Evolutionary conservation across 495 filamentous ascomycete genomes (phyloP).

Genomic region (Cairneyella variabilis): DNA sequence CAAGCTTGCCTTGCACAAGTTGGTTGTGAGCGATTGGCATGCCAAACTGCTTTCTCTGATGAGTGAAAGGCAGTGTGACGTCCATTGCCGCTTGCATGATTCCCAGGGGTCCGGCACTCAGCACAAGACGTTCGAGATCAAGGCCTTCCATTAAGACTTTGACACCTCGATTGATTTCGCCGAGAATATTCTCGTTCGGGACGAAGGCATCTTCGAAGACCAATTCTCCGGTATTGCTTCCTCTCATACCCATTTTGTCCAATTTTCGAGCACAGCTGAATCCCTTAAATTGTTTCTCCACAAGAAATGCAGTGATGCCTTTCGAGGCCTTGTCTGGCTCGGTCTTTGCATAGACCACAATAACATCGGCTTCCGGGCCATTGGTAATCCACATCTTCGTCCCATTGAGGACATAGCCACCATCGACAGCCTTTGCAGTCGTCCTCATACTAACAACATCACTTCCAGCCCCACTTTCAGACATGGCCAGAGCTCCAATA

Average conservation of each 20-base stretch:
- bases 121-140: conserved; percentile 88
- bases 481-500: conserved; percentile 93
- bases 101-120: conserved; percentile 83
- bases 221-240: conserved; percentile 93
- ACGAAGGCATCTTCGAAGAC: conserved; percentile 93
- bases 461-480: conserved; percentile 82
- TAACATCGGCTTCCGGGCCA: conserved; percentile 79
- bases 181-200: conserved; percentile 75
- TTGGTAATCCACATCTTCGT: conserved; percentile 99
- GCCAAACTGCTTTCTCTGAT: conserved; percentile 85
- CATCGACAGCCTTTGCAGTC: conserved; percentile 71
- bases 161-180: conserved; percentile 75
- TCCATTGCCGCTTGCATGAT: conserved; percentile 94
- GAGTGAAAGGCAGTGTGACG: conserved; percentile 83
- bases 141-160: conserved; percentile 93
- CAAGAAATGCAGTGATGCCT: conserved; percentile 93
- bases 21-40: conserved; percentile 89
- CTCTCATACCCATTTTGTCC: conserved; percentile 98
- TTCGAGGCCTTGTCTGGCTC: conserved; percentile 74
- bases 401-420: conserved; percentile 82
- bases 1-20: conserved; percentile 86
- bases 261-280: conserved; percentile 89
- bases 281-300: conserved; percentile 67
- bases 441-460: conserved; percentile 97
- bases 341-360: conserved; percentile 96